Conservation (phyloP, 345 rosid genomes). For the Firmiana major region DNA sequence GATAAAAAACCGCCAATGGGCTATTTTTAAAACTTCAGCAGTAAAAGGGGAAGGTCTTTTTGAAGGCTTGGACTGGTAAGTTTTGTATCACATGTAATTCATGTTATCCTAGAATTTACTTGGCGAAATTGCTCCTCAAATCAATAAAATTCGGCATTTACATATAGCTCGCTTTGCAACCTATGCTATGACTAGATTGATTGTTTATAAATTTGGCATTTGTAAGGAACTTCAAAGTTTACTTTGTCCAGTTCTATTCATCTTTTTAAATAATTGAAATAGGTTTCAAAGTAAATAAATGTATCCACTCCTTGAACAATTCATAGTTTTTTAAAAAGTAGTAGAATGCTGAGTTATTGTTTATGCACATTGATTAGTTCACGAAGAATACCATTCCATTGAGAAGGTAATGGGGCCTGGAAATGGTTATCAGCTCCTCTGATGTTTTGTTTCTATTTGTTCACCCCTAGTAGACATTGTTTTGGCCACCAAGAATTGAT, state of each 20-base stretch:
- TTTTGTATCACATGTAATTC: not conserved
- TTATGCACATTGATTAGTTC: not conserved
- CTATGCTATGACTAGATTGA: not conserved
- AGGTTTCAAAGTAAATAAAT: not conserved
- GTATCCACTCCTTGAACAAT: not conserved
- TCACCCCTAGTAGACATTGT: too few species aligned
- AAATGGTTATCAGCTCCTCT: not conserved
- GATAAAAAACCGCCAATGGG: slow-evolving; percentile 68
- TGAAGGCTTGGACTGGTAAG: slow-evolving; percentile 79
- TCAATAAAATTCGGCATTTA: not conserved
- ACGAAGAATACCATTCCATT: not conserved
- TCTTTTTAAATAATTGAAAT: not conserved
- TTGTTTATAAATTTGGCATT: not conserved
- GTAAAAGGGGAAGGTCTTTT: slow-evolving; percentile 69
- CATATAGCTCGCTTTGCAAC: not conserved
- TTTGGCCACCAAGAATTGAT: not conserved
- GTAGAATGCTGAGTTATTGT: not conserved
- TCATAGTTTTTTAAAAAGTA: not conserved
- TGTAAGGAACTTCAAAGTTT: not conserved
- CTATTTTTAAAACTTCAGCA: slow-evolving; percentile 73
- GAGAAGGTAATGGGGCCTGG: not conserved
- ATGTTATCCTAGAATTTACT: not conserved
- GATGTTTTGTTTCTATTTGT: not conserved
- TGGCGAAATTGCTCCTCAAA: not conserved
- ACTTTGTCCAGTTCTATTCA: not conserved